Evolutionary conservation across 163 green algal species (phyloP).

Genomic region (Trebouxia gelatinosa): DNA sequence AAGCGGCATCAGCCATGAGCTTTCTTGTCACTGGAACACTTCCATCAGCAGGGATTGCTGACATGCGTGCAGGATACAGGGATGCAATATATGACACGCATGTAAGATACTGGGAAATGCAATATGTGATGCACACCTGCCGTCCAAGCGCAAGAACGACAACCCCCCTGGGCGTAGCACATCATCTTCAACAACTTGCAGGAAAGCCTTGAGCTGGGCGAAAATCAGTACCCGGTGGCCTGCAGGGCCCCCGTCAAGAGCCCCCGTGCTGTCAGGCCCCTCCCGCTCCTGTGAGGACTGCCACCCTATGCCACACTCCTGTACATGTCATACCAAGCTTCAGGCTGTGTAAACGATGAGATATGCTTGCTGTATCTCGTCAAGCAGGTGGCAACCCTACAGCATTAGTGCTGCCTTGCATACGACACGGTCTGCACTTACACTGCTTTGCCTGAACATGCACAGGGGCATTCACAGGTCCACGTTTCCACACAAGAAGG

Average conservation of each 20-base stretch:
- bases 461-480: not conserved
- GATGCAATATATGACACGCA: no score
- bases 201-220: conserved; percentile 87
- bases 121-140: conserved; percentile 49
- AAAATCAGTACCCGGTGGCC: conserved; percentile 94
- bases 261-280: conserved; percentile 27
- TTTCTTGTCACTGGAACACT: not conserved
- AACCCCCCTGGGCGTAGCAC: conserved; percentile 80
- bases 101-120: no score
- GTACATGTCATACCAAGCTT: not conserved
- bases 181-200: conserved; percentile 88
- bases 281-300: not conserved
- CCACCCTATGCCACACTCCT: conserved; percentile 20
- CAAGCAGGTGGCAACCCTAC: not conserved
- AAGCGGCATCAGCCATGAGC: not conserved
- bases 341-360: conserved; percentile 40
- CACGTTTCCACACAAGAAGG: no score
- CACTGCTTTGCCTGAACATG: not conserved
- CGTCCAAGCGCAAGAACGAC: conserved; percentile 88
- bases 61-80: no score
- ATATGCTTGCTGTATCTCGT: no score
- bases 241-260: not conserved
- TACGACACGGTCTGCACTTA: not conserved
- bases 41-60: not conserved
- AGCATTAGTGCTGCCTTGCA: not conserved